Evolutionary conservation across 345 rosid genomes (phyloP).

Genomic region (Citrus inodora): DNA sequence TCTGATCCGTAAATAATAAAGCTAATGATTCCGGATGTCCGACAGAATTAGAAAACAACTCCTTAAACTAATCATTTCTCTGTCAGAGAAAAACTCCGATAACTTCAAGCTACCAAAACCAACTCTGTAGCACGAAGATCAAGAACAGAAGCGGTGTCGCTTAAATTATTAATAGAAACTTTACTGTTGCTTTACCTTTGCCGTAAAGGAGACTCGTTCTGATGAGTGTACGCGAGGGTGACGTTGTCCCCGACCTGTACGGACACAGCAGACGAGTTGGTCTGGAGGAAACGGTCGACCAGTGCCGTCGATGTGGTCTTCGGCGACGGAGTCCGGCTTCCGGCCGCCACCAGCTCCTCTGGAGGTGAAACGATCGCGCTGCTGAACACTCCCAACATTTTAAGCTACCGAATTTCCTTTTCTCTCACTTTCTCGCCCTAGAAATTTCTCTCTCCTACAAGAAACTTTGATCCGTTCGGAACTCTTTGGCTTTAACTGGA

Average conservation of each 20-base stretch:
- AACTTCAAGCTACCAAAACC: background rate
- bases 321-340: constrained; percentile 91
- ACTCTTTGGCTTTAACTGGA: background rate
- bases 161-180: too few relatives aligned
- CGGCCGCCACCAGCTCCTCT: constrained; percentile 94
- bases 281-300: constrained; percentile 56
- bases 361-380: constrained; percentile 79
- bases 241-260: constrained; percentile 67
- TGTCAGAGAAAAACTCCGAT: background rate
- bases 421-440: background rate
- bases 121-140: background rate
- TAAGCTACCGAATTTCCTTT: background rate
- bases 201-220: constrained; percentile 54
- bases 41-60: background rate
- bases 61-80: background rate
- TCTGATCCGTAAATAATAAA: background rate
- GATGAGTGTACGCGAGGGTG: constrained; percentile 75
- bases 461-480: background rate
- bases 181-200: constrained; percentile 56
- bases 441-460: background rate
- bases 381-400: constrained; percentile 92
- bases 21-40: background rate
- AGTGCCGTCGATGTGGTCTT: constrained; percentile 60
- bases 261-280: constrained; percentile 61
- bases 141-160: background rate